Evolutionary conservation across 352 stramenopile species (phyloP).

Genomic region (Pythium volutum): DNA sequence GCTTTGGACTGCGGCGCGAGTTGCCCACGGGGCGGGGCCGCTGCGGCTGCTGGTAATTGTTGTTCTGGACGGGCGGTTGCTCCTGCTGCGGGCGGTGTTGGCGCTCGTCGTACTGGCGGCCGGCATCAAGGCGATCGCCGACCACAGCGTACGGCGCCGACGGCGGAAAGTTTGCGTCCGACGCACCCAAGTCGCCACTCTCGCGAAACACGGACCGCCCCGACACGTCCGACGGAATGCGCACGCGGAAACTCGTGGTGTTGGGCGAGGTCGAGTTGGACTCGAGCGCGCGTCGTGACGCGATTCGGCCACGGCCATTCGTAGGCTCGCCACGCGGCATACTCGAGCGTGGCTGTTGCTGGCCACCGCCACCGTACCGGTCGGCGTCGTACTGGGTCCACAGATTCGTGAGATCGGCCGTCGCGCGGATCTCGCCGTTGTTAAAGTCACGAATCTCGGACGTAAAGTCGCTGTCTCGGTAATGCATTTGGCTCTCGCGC

Average conservation of each 20-base stretch:
- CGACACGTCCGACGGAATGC: conserved; percentile 10
- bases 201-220: conserved; percentile 2
- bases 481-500: conserved; percentile 10
- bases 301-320: background rate
- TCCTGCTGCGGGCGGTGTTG: conserved; percentile 20
- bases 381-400: conserved; percentile 16
- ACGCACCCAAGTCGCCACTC: background rate
- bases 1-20: conserved; percentile 22
- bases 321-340: conserved; percentile 4
- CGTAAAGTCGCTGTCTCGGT: conserved; percentile 21
- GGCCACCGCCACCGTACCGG: background rate
- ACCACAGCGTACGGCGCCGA: conserved; percentile 25
- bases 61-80: conserved; percentile 24
- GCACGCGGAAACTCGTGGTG: background rate
- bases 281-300: background rate
- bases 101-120: conserved; percentile 19
- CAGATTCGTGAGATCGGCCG: conserved; percentile 20
- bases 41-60: conserved; percentile 7
- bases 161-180: conserved; percentile 13
- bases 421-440: conserved; percentile 19
- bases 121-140: conserved; percentile 16
- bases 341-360: background rate
- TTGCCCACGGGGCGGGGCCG: conserved; percentile 1
- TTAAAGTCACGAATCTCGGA: conserved; percentile 16
- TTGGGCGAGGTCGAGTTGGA: background rate